These are phyloP conservation scores for Anastatica hierochuntica DNA, from an alignment of 345 rosid species.

Conservation along the genomic window DNA sequence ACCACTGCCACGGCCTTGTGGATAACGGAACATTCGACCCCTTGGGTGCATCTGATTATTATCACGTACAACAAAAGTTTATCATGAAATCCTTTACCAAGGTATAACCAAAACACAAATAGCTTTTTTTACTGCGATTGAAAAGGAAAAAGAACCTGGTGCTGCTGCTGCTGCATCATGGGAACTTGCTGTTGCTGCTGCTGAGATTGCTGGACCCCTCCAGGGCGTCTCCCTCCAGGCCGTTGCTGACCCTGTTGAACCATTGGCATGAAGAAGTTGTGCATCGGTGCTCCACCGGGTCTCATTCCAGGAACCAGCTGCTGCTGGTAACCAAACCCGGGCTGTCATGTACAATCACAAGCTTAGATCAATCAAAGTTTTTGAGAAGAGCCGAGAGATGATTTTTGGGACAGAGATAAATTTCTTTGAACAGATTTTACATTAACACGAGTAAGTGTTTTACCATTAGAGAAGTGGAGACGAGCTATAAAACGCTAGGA, in stretches of 20 bases:
- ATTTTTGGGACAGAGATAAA: too few relatives aligned
- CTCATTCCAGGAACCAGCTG: slow-evolving; percentile 96
- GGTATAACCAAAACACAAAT: not conserved
- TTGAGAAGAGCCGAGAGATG: not conserved
- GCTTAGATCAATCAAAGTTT: not conserved
- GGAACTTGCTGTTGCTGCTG: slow-evolving; percentile 80
- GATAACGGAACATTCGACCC: slow-evolving; percentile 62
- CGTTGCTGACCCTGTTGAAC: slow-evolving; percentile 90
- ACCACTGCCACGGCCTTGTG: slow-evolving; percentile 57
- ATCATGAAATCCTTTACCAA: not conserved
- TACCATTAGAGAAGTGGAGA: not conserved
- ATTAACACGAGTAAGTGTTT: not conserved
- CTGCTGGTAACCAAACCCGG: slow-evolving; percentile 92
- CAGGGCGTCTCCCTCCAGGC: slow-evolving; percentile 68
- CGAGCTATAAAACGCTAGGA: not conserved
- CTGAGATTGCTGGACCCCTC: slow-evolving; percentile 63
- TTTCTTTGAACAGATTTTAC: too few relatives aligned
- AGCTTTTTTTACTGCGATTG: not conserved
- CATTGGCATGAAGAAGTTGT: slow-evolving; percentile 83
- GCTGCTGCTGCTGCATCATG: slow-evolving; percentile 82
- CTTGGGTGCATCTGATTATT: slow-evolving; percentile 60
- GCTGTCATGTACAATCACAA: slow-evolving; percentile 31
- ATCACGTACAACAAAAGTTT: not conserved
- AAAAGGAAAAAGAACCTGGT: slow-evolving; percentile 31
- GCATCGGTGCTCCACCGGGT: slow-evolving; percentile 63